phyloP scores from a whole-genome alignment of 2,329 filamentous ascomycete species.

The Phyllosticta paracitricarpa region DNA sequence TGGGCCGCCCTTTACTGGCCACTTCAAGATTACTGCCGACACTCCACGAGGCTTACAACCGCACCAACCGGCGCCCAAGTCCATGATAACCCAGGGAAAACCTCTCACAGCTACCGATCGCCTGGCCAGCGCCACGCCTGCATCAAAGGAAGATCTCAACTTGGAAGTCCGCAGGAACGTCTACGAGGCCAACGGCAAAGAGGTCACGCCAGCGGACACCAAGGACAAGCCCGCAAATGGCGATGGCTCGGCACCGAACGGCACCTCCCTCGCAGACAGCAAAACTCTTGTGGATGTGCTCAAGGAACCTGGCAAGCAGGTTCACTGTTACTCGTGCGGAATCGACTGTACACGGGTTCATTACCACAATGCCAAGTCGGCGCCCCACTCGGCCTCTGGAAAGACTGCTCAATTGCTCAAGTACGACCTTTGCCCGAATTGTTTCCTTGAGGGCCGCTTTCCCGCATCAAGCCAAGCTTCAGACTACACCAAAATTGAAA shows the following conservation, averaged over 20 bases:
- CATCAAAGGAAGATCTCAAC: slow-evolving; percentile 71
- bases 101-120: slow-evolving; percentile 59
- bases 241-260: slow-evolving; percentile 59
- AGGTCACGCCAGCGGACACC: slow-evolving; percentile 59
- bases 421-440: slow-evolving; percentile 85
- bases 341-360: slow-evolving; percentile 72
- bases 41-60: slow-evolving; percentile 90
- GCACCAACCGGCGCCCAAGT: slow-evolving; percentile 81
- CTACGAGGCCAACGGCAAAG: slow-evolving; percentile 85
- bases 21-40: slow-evolving; percentile 93
- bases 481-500: slow-evolving; percentile 84
- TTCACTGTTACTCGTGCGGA: slow-evolving; percentile 85
- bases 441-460: slow-evolving; percentile 75
- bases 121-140: slow-evolving; percentile 53
- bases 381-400: slow-evolving; percentile 34
- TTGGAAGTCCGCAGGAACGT: slow-evolving; percentile 92
- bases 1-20: slow-evolving; percentile 90
- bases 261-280: slow-evolving; percentile 49
- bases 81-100: slow-evolving; percentile 50
- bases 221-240: slow-evolving; percentile 51
- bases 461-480: slow-evolving; percentile 67
- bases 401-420: slow-evolving; percentile 53
- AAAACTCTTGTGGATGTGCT: slow-evolving; percentile 52
- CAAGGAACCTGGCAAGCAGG: slow-evolving; percentile 53
- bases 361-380: slow-evolving; percentile 59